These are phyloP conservation scores for Phycomyces nitens DNA, from an alignment of 192 early-diverging fungal species.

Conservation along the genomic window DNA sequence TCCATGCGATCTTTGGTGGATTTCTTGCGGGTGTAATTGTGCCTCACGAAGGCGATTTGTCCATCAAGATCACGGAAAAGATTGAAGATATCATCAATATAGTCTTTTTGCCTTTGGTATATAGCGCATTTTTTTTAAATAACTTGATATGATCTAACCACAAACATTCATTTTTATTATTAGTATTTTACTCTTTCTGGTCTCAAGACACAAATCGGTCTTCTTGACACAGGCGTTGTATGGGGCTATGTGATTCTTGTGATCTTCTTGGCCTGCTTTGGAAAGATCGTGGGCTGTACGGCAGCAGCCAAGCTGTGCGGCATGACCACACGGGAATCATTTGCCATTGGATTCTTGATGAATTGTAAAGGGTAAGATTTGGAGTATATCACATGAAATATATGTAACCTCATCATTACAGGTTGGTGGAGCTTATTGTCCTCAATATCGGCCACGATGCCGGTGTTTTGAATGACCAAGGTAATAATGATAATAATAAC, in stretches of 20 bases:
- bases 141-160: not conserved
- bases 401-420: slow-evolving; percentile 9
- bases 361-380: slow-evolving; percentile 78
- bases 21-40: slow-evolving; percentile 84
- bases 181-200: slow-evolving; percentile 92
- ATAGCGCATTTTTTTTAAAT: not conserved
- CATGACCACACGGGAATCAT: slow-evolving; percentile 79
- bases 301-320: slow-evolving; percentile 62
- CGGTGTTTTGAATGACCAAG: slow-evolving; percentile 69
- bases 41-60: slow-evolving; percentile 86
- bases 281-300: slow-evolving; percentile 84
- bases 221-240: slow-evolving; percentile 62
- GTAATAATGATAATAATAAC: slow-evolving; percentile 10
- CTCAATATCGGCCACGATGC: slow-evolving; percentile 90
- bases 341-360: slow-evolving; percentile 87
- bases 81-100: slow-evolving; percentile 88
- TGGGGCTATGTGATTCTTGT: slow-evolving; percentile 81
- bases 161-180: not conserved
- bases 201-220: slow-evolving; percentile 80
- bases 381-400: not conserved
- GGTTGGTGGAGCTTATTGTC: slow-evolving; percentile 92
- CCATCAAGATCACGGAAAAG: slow-evolving; percentile 84
- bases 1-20: slow-evolving; percentile 93
- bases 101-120: slow-evolving; percentile 80
- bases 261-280: slow-evolving; percentile 72